Evolutionary conservation across 1,139 yeast genomes (phyloP), one percentile per base, ranked within the genome.

Genomic region (Pichia inconspicua): DNA sequence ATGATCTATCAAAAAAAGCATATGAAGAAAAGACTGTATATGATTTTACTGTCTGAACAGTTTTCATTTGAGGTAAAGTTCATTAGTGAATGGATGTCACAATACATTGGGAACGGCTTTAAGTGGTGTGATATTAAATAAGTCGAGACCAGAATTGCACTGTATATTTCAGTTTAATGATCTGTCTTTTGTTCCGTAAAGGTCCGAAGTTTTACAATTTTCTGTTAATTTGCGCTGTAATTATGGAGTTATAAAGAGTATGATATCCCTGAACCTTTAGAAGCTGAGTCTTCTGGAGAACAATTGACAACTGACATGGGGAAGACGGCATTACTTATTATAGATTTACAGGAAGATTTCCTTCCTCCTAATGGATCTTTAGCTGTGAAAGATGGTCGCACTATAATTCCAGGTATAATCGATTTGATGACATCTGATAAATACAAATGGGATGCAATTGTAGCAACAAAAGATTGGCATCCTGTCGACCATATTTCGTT

Each of bases 401-500:
- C 68, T 0, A 70, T 87, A 11, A 72, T 88, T 17, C 70, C 75
- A 0, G 64, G 68, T 11, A 72, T 88, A 55, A 63, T 74, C 53
- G 58, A 68, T 19, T 64, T 82, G 46, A 51, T 75, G 39, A 64
- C 71, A 53, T 47, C 62, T 19, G 45, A 64, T 9, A 58, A 64
- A 38, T 68, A 64, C 43, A 60, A 71, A 3, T 89, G 95, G 94
- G 67, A 72, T 37, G 66, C 79, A 3, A 69, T 87, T 5, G 74
- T 85, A 1, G 83, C 89, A 39, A 83, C 95, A 2, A 80, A 83
- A 60, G 97, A 90, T 62, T 88, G 95, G 95, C 97, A 90, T 62
- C 95, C 96, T 0, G 42, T 56, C 14, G 71, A 78, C 58, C 97
- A 90, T 62, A 73, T 77, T 1, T 87, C 96, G 4, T 90, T 90